These are phyloP conservation scores for Pseudonitzschia pungens DNA, from an alignment of 108 stramenopile species.

Conservation along the genomic window DNA sequence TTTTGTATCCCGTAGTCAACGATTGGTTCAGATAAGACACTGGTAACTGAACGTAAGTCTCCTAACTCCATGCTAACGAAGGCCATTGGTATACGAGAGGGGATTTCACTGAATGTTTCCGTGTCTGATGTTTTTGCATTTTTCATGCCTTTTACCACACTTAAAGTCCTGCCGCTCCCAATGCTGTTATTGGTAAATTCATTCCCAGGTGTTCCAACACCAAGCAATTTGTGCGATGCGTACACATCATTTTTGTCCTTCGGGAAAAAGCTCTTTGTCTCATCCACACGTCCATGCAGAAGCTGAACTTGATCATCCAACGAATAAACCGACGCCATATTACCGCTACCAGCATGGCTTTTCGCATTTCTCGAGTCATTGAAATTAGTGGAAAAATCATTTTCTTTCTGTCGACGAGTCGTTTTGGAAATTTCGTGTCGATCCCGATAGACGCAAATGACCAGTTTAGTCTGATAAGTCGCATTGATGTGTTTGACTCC, in stretches of 20 bases:
- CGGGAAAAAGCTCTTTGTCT: too few relatives aligned
- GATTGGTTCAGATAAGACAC: slow-evolving; percentile 29
- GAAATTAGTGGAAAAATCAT: background rate
- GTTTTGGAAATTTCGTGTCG: background rate
- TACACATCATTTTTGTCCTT: too few relatives aligned
- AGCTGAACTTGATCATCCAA: too few relatives aligned
- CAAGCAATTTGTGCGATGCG: background rate
- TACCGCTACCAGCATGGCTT: background rate
- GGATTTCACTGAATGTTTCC: background rate
- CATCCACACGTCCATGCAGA: too few relatives aligned
- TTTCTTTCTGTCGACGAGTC: background rate
- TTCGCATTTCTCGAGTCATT: background rate
- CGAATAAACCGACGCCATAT: background rate
- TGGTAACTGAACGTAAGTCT: slow-evolving; percentile 31
- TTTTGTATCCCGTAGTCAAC: slow-evolving; percentile 15
- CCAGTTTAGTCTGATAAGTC: slow-evolving; percentile 1
- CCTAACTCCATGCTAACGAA: slow-evolving; percentile 28
- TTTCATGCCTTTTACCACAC: background rate
- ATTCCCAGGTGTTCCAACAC: background rate
- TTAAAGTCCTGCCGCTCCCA: background rate
- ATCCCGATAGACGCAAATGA: background rate
- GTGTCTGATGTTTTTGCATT: background rate
- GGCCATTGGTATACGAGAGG: slow-evolving; percentile 12
- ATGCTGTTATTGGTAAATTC: background rate
- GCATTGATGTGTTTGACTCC: background rate